Evolutionary conservation across 371 early-diverging fungal genomes (phyloP), one percentile per base, ranked within the genome.

Genomic region (Syncephalastrum contaminatum): DNA sequence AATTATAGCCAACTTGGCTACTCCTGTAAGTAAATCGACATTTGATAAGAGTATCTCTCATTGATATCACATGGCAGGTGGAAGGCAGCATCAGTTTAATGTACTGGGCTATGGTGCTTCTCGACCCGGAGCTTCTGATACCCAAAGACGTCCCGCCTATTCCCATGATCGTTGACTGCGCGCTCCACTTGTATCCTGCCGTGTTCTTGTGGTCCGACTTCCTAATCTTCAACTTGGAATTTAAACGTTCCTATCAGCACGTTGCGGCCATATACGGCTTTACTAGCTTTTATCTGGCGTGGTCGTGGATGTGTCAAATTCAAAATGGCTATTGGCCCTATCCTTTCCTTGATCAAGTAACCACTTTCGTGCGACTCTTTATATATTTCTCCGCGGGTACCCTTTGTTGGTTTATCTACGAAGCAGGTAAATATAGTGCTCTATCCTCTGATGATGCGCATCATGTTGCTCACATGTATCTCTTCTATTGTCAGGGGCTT

Each of bases 111-210:
- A 69, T 77, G 72, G 53, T 66, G 22, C 50, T 66, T 21, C 16
- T 69, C 13, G 77, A 77, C 18, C 73, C 72, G 1, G 39, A 59
- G 16, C 48, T 73, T 4, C 48, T 77, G 10, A 59, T 67, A 13
- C 74, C 73, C 24, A 49, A 69, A 4, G 73, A 71, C 42, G 45
- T 67, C 15, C 66, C 67, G 13, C 59, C 67, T 20, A 63, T 73
- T 48, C 73, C 73, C 8, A 13, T 66, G 7, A 15, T 62, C 10
- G 40, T 77, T 13, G 77, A 77, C 48, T 63, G 56, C 42, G 59
- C 73, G 1, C 63, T 77, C 10, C 77, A 77, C 52, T 52, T 77
- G 27, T 71, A 69, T 53, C 77, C 77, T 27, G 72, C 73, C 14
- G 21, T 77, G 6, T 63, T 77, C 46, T 43, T 73, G 12, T 77